A percentile compares a stretch with the other conserved stretches of the same genome.
Evolutionary conservation across 2,329 filamentous ascomycete species (phyloP).

Genomic region (Paraphaeosphaeria minitans): DNA sequence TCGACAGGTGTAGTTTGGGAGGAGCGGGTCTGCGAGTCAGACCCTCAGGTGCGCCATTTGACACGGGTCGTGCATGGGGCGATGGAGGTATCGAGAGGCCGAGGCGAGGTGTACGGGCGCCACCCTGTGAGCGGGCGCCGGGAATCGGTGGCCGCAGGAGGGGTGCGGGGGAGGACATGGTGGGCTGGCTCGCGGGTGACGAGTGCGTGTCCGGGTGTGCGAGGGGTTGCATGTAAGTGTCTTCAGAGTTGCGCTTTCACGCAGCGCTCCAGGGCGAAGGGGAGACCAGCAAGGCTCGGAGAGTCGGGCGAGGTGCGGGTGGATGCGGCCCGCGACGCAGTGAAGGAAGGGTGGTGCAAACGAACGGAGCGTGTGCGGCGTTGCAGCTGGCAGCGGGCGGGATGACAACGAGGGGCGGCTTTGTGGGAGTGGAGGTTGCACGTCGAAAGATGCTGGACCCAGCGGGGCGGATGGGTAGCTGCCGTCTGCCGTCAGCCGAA

Average conservation of each 20-base stretch:
- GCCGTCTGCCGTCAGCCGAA: constrained; percentile 33
- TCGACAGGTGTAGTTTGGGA: constrained; percentile 83
- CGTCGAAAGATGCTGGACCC: constrained; percentile 31
- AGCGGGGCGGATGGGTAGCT: constrained; percentile 32
- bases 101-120: constrained; percentile 73
- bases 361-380: constrained; percentile 5
- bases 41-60: constrained; percentile 60
- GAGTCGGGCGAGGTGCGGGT: background rate
- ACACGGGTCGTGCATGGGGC: constrained; percentile 78
- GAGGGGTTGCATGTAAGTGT: constrained; percentile 32
- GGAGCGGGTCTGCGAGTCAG: constrained; percentile 62
- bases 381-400: constrained; percentile 14
- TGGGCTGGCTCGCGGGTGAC: constrained; percentile 39
- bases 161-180: constrained; percentile 77
- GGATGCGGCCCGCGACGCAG: constrained; percentile 15
- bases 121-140: constrained; percentile 62
- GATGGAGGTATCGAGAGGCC: constrained; percentile 90
- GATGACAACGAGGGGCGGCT: constrained; percentile 22
- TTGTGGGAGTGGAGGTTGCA: constrained; percentile 27
- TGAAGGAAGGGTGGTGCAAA: constrained; percentile 17
- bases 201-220: constrained; percentile 23
- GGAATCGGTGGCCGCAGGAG: constrained; percentile 83
- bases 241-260: constrained; percentile 3
- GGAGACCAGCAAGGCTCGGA: background rate
- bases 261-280: background rate